These are phyloP conservation scores for Pseudocercospora pini-densiflorae DNA, from an alignment of 2,329 filamentous ascomycete species.

Conservation along the genomic window DNA sequence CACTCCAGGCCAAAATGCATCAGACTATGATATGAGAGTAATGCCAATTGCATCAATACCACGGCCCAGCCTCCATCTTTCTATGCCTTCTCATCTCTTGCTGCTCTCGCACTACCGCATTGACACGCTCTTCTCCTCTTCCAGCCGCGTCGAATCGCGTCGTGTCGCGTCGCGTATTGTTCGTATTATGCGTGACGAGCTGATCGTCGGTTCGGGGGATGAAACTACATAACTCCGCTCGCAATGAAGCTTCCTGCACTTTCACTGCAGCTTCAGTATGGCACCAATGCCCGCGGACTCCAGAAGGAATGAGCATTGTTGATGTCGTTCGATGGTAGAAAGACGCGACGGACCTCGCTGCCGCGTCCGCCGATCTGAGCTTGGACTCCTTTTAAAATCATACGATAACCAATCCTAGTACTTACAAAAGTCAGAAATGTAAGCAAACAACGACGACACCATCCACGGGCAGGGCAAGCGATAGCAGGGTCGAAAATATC, in stretches of 20 bases:
- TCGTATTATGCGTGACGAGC: no score
- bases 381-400: background rate
- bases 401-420: constrained; percentile 10
- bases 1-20: background rate
- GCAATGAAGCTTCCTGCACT: background rate
- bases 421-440: constrained; percentile 1
- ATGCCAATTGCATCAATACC: constrained; percentile 1
- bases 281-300: background rate
- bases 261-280: background rate
- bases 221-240: no score
- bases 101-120: background rate
- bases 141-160: background rate
- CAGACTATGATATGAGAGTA: background rate
- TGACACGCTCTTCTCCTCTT: background rate
- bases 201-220: no score
- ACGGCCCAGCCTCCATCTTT: background rate
- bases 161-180: background rate
- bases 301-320: background rate
- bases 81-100: background rate
- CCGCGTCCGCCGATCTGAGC: background rate
- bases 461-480: background rate
- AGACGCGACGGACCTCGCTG: background rate
- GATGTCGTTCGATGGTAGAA: background rate
- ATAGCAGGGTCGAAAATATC: background rate
- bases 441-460: background rate